Evolutionary conservation across 2,329 filamentous ascomycete genomes (phyloP).

Genomic region (Talaromyces funiculosus): DNA sequence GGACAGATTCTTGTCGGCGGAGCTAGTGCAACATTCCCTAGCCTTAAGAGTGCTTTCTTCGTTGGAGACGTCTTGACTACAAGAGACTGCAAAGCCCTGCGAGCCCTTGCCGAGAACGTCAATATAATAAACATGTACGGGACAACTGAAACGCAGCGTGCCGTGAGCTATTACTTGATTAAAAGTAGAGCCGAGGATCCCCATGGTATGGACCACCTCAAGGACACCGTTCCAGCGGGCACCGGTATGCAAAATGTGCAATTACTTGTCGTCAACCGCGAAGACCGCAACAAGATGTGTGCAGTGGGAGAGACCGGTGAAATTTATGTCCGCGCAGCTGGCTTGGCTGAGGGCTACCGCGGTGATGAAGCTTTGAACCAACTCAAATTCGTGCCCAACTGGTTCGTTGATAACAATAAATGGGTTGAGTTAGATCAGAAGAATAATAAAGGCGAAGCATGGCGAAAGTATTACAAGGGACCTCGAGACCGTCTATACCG

Average conservation of each 20-base stretch:
- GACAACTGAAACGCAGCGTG: constrained; percentile 76
- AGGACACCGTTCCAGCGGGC: constrained; percentile 76
- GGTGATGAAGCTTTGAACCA: constrained; percentile 57
- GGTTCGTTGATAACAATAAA: constrained; percentile 70
- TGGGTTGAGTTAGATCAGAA: constrained; percentile 62
- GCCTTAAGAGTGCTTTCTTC: constrained; percentile 75
- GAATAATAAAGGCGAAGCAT: constrained; percentile 56
- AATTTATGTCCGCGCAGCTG: constrained; percentile 74
- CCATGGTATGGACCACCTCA: constrained; percentile 52
- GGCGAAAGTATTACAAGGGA: constrained; percentile 72
- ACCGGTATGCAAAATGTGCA: constrained; percentile 86
- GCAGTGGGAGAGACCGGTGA: constrained; percentile 77
- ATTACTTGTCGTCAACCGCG: constrained; percentile 72
- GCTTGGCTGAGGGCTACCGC: constrained; percentile 76
- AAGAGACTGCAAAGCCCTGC: constrained; percentile 71
- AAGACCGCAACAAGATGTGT: constrained; percentile 63
- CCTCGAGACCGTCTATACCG: constrained; percentile 81
- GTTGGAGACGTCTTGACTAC: constrained; percentile 88
- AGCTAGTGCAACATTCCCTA: constrained; percentile 68
- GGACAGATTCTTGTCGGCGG: constrained; percentile 89
- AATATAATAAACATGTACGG: constrained; percentile 83
- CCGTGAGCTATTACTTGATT: constrained; percentile 78
- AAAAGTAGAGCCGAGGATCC: constrained; percentile 55
- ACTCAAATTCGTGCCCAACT: constrained; percentile 76
- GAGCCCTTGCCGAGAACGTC: constrained; percentile 67